These are phyloP conservation scores for Sphagnum tenellum DNA, from an alignment of 225 moss, liverwort and hornwort species.

Conservation along the genomic window DNA sequence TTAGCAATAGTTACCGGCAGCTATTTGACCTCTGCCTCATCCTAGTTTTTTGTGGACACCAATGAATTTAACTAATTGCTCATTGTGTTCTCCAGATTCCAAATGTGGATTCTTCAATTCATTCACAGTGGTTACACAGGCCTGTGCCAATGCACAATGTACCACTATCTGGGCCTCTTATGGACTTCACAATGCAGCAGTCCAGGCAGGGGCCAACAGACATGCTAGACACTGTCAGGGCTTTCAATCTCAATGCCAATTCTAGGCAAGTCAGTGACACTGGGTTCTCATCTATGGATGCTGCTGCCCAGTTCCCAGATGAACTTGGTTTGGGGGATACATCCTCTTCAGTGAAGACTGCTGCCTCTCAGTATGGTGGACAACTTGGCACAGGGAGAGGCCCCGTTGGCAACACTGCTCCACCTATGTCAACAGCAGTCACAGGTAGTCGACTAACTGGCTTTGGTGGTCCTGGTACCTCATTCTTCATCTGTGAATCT, in stretches of 20 bases:
- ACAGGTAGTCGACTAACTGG: constrained; percentile 19
- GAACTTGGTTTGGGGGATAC: constrained; percentile 96
- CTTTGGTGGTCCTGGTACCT: too few species aligned
- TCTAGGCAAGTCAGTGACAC: constrained; percentile 58
- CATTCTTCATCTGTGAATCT: too few species aligned
- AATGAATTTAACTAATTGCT: not conserved
- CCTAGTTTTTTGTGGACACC: not conserved
- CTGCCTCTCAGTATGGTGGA: constrained; percentile 50
- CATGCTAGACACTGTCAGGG: constrained; percentile 69
- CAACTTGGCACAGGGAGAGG: constrained; percentile 60
- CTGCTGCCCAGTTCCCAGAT: constrained; percentile 98
- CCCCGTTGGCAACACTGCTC: constrained; percentile 38
- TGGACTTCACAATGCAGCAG: constrained; percentile 79
- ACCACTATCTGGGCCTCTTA: constrained; percentile 58
- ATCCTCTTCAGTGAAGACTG: constrained; percentile 61
- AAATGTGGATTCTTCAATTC: constrained; percentile 71
- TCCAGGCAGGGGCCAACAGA: constrained; percentile 69
- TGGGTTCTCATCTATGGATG: constrained; percentile 69
- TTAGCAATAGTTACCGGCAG: too few species aligned
- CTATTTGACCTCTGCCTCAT: not conserved
- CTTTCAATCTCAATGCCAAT: constrained; percentile 61
- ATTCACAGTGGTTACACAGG: constrained; percentile 84
- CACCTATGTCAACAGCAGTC: constrained; percentile 31
- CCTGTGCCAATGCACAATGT: constrained; percentile 71
- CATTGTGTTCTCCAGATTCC: constrained; percentile 64